A percentile compares a stretch with the other conserved stretches of the same genome.
Conservation (phyloP, 345 rosid species). For the Euphorbia peplus region DNA sequence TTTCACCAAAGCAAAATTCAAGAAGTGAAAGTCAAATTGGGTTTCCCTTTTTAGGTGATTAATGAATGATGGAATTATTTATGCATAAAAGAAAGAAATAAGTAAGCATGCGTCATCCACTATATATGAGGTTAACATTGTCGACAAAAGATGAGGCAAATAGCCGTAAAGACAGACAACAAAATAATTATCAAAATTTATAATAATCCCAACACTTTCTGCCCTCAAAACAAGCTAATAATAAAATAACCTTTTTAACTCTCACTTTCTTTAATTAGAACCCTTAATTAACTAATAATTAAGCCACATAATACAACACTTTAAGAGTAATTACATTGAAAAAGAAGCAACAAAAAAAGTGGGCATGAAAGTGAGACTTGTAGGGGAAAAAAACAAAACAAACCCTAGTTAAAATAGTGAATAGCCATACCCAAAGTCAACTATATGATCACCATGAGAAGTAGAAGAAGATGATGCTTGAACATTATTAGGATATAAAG, state of each 20-base stretch:
- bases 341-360: background rate
- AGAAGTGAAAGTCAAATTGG: background rate
- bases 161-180: slow-evolving; percentile 30
- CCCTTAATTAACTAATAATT: background rate
- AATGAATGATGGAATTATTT: background rate
- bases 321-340: slow-evolving; percentile 16
- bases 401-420: slow-evolving; percentile 34
- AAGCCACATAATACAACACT: background rate
- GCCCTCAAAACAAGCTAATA: background rate
- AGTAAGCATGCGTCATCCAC: background rate
- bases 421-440: slow-evolving; percentile 38
- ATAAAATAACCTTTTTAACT: background rate
- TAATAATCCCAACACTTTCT: background rate
- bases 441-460: slow-evolving; percentile 36
- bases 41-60: background rate
- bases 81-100: background rate
- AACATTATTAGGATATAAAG: slow-evolving; percentile 20
- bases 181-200: background rate
- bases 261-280: background rate
- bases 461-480: slow-evolving; percentile 25
- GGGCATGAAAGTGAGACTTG: slow-evolving; percentile 11
- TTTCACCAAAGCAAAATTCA: no score
- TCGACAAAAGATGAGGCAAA: slow-evolving; percentile 32
- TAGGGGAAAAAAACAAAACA: background rate
- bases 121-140: slow-evolving; percentile 18